Percentiles rank a stretch among this genome's conserved stretches.
These are phyloP conservation scores for Penicillium oxalicum DNA, from an alignment of 2,329 filamentous ascomycete species.

Conservation along the genomic window DNA sequence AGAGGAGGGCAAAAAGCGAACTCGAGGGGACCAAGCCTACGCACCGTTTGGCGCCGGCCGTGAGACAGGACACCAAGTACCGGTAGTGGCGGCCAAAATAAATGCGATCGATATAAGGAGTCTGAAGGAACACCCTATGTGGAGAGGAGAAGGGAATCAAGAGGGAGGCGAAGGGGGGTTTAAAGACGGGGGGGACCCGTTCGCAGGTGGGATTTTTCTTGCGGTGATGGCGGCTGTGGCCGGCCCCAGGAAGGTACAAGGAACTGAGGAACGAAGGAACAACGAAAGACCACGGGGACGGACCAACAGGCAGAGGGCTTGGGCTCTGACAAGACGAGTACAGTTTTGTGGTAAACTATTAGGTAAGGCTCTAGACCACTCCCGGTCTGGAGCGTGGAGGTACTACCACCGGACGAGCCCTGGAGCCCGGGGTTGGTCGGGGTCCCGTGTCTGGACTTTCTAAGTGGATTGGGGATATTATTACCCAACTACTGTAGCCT, in stretches of 20 bases:
- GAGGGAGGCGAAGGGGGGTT: conserved; percentile 16
- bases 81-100: conserved; percentile 41
- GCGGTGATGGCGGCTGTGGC: conserved; percentile 13
- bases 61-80: conserved; percentile 43
- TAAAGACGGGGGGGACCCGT: conserved; percentile 10
- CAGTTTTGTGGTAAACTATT: neutral
- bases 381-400: neutral
- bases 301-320: neutral
- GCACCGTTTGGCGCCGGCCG: conserved; percentile 43
- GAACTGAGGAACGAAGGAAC: neutral
- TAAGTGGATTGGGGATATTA: too few relatives aligned
- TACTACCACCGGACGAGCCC: neutral
- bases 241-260: conserved; percentile 14
- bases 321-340: conserved; percentile 1
- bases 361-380: neutral
- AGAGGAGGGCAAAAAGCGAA: conserved; percentile 15
- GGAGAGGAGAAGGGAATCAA: conserved; percentile 9
- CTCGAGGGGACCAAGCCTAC: conserved; percentile 38
- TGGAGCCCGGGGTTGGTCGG: too few relatives aligned
- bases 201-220: conserved; percentile 19
- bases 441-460: too few relatives aligned
- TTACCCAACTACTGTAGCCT: too few relatives aligned
- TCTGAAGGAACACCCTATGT: conserved; percentile 24
- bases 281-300: neutral
- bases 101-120: conserved; percentile 32